Percentiles rank a stretch among this genome's conserved stretches.
Evolutionary conservation across 2,329 filamentous ascomycete species (phyloP).

Genomic region (Aureobasidium sp.): DNA sequence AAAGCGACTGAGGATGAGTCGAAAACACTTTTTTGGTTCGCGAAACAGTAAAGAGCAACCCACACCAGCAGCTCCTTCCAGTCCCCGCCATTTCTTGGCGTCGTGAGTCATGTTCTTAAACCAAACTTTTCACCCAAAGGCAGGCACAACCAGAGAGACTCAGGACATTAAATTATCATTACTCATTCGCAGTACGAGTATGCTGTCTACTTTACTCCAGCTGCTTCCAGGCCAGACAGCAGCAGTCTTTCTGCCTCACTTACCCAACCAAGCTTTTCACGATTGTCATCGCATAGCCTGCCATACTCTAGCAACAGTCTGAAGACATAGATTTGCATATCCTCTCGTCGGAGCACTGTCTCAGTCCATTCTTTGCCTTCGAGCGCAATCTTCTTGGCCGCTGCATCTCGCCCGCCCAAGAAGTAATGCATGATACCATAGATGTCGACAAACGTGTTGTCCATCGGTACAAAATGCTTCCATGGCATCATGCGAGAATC

Average conservation of each 20-base stretch:
- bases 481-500: conserved; percentile 74
- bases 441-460: conserved; percentile 76
- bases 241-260: conserved; percentile 26
- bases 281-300: conserved; percentile 45
- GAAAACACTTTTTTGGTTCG: conserved; percentile 18
- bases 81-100: conserved; percentile 12
- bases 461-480: conserved; percentile 86
- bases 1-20: conserved; percentile 4
- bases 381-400: conserved; percentile 69
- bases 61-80: conserved; percentile 2
- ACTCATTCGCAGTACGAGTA: neutral
- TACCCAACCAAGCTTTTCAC: conserved; percentile 45
- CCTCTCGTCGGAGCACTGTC: conserved; percentile 72
- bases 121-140: neutral
- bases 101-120: neutral
- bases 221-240: neutral
- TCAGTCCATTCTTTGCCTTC: conserved; percentile 75
- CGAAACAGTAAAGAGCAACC: neutral
- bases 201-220: neutral
- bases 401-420: conserved; percentile 63
- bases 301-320: conserved; percentile 59
- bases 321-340: conserved; percentile 78
- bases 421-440: conserved; percentile 82
- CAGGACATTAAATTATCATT: neutral
- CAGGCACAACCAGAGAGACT: neutral